A percentile compares a stretch with the other conserved stretches of the same genome.
Evolutionary conservation across 805 yeast genomes (phyloP).

Genomic region (Metschnikowia vanudenii): DNA sequence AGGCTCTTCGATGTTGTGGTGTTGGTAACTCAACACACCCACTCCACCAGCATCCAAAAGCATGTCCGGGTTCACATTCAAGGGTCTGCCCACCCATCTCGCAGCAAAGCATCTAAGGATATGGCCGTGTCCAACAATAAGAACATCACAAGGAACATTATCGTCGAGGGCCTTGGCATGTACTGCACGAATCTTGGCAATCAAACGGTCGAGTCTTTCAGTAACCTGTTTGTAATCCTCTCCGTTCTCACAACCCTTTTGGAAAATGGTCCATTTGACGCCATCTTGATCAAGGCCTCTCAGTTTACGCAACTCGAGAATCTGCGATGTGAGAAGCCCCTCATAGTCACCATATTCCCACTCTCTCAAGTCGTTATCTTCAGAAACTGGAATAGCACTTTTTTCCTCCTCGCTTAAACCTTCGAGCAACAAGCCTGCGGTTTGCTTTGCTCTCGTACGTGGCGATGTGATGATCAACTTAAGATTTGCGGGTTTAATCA

Average conservation of each 20-base stretch:
- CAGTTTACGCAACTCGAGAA: constrained; percentile 53
- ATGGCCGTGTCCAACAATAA: constrained; percentile 93
- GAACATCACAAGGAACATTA: constrained; percentile 62
- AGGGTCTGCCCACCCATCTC: constrained; percentile 71
- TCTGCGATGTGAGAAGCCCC: constrained; percentile 71
- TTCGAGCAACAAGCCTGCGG: constrained; percentile 63
- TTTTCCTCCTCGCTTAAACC: constrained; percentile 44
- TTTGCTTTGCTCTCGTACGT: constrained; percentile 72
- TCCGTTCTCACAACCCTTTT: constrained; percentile 91
- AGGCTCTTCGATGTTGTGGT: constrained; percentile 80
- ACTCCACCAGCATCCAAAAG: constrained; percentile 94
- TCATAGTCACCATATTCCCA: constrained; percentile 98
- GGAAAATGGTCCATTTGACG: constrained; percentile 75
- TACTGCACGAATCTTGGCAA: constrained; percentile 58
- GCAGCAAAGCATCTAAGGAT: constrained; percentile 86
- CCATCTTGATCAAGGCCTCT: constrained; percentile 54
- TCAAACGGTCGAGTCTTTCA: constrained; percentile 67
- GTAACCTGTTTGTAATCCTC: constrained; percentile 69
- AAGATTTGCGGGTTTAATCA: constrained; percentile 63
- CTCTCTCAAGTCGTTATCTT: constrained; percentile 74
- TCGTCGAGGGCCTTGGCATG: constrained; percentile 55
- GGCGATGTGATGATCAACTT: constrained; percentile 77
- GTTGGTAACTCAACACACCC: constrained; percentile 89
- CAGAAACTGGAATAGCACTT: constrained; percentile 41
- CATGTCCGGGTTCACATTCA: constrained; percentile 70